Conservation (phyloP, 352 stramenopile species). For the Sclerospora graminicola region DNA sequence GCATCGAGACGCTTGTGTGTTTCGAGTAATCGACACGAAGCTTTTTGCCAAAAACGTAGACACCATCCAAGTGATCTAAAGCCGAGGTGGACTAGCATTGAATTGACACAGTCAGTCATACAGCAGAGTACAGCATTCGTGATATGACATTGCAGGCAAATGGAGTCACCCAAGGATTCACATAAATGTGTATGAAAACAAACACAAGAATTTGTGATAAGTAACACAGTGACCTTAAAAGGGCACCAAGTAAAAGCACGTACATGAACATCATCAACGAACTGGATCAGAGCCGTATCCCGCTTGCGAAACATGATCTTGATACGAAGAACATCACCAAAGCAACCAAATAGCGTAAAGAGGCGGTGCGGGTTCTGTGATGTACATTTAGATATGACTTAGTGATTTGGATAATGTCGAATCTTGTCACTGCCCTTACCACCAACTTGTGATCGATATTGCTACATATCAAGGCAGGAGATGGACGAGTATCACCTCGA, state of each 20-base stretch:
- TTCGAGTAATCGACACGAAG: conserved; percentile 79
- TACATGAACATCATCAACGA: conserved; percentile 66
- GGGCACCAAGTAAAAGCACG: conserved; percentile 4
- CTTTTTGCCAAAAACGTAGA: conserved; percentile 70
- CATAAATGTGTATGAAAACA: not conserved
- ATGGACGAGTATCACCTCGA: conserved; percentile 41
- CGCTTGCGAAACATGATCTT: conserved; percentile 85
- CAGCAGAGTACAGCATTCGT: too few species aligned
- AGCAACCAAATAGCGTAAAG: conserved; percentile 80
- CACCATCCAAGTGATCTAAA: conserved; percentile 64
- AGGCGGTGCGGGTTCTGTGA: conserved; percentile 46
- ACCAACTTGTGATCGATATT: conserved; percentile 61
- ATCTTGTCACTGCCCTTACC: conserved; percentile 19
- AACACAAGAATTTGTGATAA: not conserved
- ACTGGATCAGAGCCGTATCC: conserved; percentile 75
- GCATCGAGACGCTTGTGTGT: conserved; percentile 73
- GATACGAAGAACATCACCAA: conserved; percentile 71
- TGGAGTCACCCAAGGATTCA: too few species aligned
- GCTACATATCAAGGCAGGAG: conserved; percentile 75
- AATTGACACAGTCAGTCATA: too few species aligned
- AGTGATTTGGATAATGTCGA: not conserved
- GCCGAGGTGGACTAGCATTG: conserved; percentile 48
- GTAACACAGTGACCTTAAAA: not conserved
- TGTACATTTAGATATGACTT: not conserved
- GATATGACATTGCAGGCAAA: not conserved